These are phyloP conservation scores for Populus deltoides DNA, from an alignment of 345 rosid species.

Conservation along the genomic window DNA sequence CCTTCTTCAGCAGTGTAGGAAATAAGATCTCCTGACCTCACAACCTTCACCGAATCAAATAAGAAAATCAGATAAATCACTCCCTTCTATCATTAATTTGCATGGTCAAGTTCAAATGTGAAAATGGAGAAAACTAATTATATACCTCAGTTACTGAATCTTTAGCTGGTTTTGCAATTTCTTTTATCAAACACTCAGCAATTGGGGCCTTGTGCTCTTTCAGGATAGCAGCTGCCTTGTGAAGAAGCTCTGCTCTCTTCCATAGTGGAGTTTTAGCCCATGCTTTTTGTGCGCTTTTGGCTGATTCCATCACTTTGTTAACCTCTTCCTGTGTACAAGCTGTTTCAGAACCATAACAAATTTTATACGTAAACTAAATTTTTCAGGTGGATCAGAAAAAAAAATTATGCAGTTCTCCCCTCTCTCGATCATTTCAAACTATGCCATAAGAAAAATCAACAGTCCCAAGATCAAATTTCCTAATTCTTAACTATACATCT, in stretches of 20 bases:
- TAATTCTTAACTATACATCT: background rate
- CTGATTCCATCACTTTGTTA: conserved; percentile 77
- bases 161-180: conserved; percentile 99
- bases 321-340: conserved; percentile 98
- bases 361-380: background rate
- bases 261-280: conserved; percentile 98
- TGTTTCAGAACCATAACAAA: conserved; percentile 19
- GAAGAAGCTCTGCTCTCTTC: conserved; percentile 98
- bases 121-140: background rate
- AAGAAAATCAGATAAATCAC: background rate
- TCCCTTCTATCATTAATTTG: background rate
- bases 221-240: conserved; percentile 87
- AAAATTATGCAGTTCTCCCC: background rate
- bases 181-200: conserved; percentile 87
- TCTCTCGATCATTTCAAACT: background rate
- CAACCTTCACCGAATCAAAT: conserved; percentile 47
- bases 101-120: background rate
- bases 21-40: conserved; percentile 92
- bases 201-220: conserved; percentile 80
- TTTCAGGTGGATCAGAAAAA: background rate
- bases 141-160: conserved; percentile 83
- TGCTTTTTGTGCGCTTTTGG: conserved; percentile 75
- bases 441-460: background rate
- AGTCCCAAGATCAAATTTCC: background rate
- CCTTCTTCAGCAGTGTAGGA: conserved; percentile 97